A percentile compares a stretch with the other conserved stretches of the same genome.
These are phyloP conservation scores for Gossypium turneri DNA, from an alignment of 345 rosid genomes.

Conservation along the genomic window DNA sequence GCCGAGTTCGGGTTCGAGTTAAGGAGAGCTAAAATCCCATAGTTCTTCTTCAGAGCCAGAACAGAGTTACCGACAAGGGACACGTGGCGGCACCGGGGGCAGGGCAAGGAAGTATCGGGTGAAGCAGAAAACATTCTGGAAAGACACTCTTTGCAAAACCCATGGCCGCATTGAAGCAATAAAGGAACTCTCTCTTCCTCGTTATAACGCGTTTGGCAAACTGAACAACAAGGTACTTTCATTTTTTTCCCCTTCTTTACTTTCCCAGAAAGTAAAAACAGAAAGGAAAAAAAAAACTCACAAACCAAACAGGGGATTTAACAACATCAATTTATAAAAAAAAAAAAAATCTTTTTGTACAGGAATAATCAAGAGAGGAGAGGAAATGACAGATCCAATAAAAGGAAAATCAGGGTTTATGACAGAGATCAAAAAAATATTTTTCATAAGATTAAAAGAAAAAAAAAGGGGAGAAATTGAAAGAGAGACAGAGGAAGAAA, in stretches of 20 bases:
- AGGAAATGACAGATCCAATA: slow-evolving; percentile 11
- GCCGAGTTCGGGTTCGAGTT: slow-evolving; percentile 27
- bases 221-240: slow-evolving; percentile 88
- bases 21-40: slow-evolving; percentile 70
- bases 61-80: slow-evolving; percentile 93
- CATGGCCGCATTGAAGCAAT: slow-evolving; percentile 91
- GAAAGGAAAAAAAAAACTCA: background rate
- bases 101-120: slow-evolving; percentile 62
- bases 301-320: slow-evolving; percentile 13
- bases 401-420: background rate
- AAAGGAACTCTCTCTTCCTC: slow-evolving; percentile 88
- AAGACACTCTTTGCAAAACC: slow-evolving; percentile 87
- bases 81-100: slow-evolving; percentile 92
- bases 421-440: background rate
- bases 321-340: background rate
- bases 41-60: slow-evolving; percentile 78
- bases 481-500: background rate
- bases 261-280: slow-evolving; percentile 11
- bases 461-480: background rate
- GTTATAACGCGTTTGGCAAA: slow-evolving; percentile 90
- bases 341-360: background rate
- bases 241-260: slow-evolving; percentile 25
- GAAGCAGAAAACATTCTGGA: slow-evolving; percentile 88
- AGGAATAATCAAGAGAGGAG: background rate
- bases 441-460: background rate